A percentile compares a stretch with the other conserved stretches of the same genome.
These are phyloP conservation scores for Pichiaceae sp. DNA, from an alignment of 1,139 yeast species.

Conservation along the genomic window DNA sequence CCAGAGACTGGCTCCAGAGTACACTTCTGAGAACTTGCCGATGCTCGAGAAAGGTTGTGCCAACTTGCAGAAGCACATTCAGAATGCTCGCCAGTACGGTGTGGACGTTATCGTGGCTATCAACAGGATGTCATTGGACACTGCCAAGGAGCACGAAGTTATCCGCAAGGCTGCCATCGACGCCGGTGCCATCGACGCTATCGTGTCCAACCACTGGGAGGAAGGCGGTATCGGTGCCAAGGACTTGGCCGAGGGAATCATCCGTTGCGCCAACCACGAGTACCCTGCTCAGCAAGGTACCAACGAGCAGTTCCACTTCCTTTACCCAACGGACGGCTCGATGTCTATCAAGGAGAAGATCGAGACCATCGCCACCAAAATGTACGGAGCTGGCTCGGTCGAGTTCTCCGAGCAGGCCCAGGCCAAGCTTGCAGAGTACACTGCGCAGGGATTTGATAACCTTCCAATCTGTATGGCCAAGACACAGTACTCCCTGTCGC, in stretches of 20 bases:
- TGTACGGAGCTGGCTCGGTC: constrained; percentile 92
- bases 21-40: constrained; percentile 79
- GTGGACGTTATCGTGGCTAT: constrained; percentile 95
- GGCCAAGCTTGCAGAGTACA: constrained; percentile 74
- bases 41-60: constrained; percentile 78
- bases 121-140: constrained; percentile 82
- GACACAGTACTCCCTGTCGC: constrained; percentile 94
- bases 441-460: constrained; percentile 84
- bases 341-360: constrained; percentile 77
- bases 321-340: constrained; percentile 56
- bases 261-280: constrained; percentile 52
- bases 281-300: constrained; percentile 24
- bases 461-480: constrained; percentile 96
- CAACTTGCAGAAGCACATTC: constrained; percentile 85
- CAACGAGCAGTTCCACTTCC: constrained; percentile 39
- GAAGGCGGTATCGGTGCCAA: constrained; percentile 96
- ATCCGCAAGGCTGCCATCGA: constrained; percentile 76
- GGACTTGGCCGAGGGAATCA: constrained; percentile 78
- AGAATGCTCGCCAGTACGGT: constrained; percentile 79
- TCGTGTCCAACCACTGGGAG: constrained; percentile 96
- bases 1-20: constrained; percentile 78
- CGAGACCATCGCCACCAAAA: constrained; percentile 70
- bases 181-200: constrained; percentile 95
- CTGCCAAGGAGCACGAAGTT: constrained; percentile 74
- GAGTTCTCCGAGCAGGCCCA: constrained; percentile 83